Conservation (phyloP, 106 monocot species). For the Platanthera guangdongensis region DNA sequence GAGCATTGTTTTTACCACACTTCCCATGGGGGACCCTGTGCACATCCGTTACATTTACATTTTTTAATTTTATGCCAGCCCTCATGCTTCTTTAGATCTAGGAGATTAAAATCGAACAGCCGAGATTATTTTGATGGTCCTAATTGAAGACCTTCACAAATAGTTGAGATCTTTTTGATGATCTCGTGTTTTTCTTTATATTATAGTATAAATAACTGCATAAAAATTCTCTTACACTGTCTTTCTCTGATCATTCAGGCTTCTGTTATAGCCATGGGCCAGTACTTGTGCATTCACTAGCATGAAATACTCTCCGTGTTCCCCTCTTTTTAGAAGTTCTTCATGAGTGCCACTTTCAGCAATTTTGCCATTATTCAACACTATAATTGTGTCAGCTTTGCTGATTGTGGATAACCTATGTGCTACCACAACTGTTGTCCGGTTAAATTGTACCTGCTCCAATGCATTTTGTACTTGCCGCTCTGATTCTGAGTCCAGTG, state of each 20-base stretch:
- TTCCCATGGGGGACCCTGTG: too few species aligned
- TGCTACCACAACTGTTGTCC: conserved; percentile 34
- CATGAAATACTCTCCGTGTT: conserved; percentile 18
- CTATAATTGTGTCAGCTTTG: conserved; percentile 23
- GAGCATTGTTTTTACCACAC: too few species aligned
- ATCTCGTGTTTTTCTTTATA: too few species aligned
- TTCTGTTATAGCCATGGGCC: conserved; percentile 5
- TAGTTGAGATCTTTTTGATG: too few species aligned
- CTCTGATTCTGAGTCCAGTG: conserved; percentile 34
- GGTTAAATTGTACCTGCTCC: conserved; percentile 16
- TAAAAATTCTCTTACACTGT: conserved; percentile 13
- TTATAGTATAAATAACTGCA: neutral
- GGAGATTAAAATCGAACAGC: too few species aligned
- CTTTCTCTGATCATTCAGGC: conserved; percentile 2
- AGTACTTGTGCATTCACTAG: conserved; percentile 13
- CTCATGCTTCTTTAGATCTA: too few species aligned
- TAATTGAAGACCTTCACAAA: too few species aligned
- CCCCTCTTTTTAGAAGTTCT: conserved; percentile 22
- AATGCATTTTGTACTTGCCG: conserved; percentile 20
- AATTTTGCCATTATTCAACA: conserved; percentile 27
- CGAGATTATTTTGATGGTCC: too few species aligned
- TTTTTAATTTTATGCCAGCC: too few species aligned
- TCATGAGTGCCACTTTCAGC: conserved; percentile 30
- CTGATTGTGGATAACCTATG: conserved; percentile 34
- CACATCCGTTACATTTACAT: too few species aligned